Evolutionary conservation across 1,284 basidiomycete genomes (phyloP).

Genomic region (Puccinia horiana): DNA sequence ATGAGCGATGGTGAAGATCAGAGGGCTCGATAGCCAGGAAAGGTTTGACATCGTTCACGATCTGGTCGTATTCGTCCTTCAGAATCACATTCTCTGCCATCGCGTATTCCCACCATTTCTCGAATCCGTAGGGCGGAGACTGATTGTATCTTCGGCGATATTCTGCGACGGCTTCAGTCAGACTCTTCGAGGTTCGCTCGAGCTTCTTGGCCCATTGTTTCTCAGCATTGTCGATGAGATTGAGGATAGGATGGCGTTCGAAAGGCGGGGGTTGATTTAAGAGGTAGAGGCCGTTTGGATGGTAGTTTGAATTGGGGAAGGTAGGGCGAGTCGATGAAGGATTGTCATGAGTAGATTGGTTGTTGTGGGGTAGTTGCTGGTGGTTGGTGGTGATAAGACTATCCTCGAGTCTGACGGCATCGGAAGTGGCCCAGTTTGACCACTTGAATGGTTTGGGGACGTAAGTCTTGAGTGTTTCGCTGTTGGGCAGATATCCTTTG

Average conservation of each 20-base stretch:
- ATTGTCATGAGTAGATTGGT: not conserved
- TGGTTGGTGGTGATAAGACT: constrained; percentile 14
- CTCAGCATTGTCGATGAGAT: constrained; percentile 21
- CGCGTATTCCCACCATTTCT: constrained; percentile 46
- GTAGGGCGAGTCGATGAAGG: not conserved
- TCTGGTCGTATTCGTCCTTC: constrained; percentile 50
- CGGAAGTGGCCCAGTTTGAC: constrained; percentile 40
- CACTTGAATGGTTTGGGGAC: constrained; percentile 41
- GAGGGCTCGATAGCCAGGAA: constrained; percentile 39
- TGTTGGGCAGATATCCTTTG: constrained; percentile 24
- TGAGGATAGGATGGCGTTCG: constrained; percentile 42
- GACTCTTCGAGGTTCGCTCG: not conserved
- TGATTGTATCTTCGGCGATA: constrained; percentile 35
- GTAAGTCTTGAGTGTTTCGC: constrained; percentile 18
- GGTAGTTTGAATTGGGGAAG: not conserved
- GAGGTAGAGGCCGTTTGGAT: constrained; percentile 26
- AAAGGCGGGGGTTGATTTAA: not conserved
- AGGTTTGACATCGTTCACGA: constrained; percentile 31
- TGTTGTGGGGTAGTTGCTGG: not conserved
- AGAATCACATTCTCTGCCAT: constrained; percentile 22
- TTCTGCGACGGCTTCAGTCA: constrained; percentile 27
- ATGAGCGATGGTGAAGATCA: constrained; percentile 36
- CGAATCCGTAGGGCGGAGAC: constrained; percentile 43
- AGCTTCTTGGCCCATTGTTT: constrained; percentile 39
- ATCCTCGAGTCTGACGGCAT: constrained; percentile 32